Percentiles rank a stretch among this genome's conserved stretches.
These are phyloP conservation scores for Epichloe hybrida DNA, from an alignment of 2,329 filamentous ascomycete species.

Conservation along the genomic window DNA sequence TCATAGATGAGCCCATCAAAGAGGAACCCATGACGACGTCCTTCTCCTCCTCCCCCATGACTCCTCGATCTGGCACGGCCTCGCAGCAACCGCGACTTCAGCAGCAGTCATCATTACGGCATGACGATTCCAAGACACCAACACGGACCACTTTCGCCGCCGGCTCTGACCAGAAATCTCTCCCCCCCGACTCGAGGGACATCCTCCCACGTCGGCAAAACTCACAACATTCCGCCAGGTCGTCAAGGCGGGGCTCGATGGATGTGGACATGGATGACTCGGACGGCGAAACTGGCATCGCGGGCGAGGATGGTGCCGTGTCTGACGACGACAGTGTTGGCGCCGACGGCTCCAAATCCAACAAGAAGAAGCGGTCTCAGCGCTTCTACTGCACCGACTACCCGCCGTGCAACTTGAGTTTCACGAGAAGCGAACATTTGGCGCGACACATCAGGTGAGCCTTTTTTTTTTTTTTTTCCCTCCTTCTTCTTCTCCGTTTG, in stretches of 20 bases:
- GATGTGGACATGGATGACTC: conserved; percentile 70
- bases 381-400: conserved; percentile 94
- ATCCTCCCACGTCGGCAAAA: conserved; percentile 26
- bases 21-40: conserved; percentile 24
- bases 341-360: conserved; percentile 53
- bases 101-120: conserved; percentile 10
- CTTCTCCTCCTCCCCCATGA: conserved; percentile 16
- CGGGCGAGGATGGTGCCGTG: conserved; percentile 34
- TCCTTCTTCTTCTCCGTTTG: too few species aligned
- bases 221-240: conserved; percentile 48
- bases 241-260: conserved; percentile 40
- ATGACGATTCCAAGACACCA: conserved; percentile 44
- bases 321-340: conserved; percentile 55
- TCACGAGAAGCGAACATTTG: conserved; percentile 89
- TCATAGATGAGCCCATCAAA: conserved; percentile 18
- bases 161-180: conserved; percentile 36
- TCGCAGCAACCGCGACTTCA: conserved; percentile 17
- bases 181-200: conserved; percentile 34
- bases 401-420: conserved; percentile 85
- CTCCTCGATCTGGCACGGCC: conserved; percentile 23
- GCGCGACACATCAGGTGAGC: conserved; percentile 79
- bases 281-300: conserved; percentile 42
- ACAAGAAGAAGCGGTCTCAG: conserved; percentile 93
- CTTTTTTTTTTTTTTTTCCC: too few species aligned
- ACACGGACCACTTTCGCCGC: conserved; percentile 42